phyloP scores from a whole-genome alignment of 352 stramenopile genomes.

The Phytophthora pini region DNA sequence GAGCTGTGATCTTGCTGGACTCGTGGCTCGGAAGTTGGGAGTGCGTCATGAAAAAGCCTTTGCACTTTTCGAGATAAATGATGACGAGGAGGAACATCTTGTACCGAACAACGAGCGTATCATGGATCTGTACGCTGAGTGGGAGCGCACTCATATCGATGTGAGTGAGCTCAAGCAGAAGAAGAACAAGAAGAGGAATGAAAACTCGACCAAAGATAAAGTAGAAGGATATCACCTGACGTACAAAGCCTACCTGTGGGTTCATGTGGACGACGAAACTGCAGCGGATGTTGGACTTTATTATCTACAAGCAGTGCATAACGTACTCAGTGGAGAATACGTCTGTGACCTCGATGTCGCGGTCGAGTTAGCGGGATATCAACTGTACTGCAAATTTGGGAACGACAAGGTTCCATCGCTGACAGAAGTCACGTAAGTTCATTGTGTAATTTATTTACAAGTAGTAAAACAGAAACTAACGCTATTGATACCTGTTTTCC shows the following conservation, averaged over 20 bases:
- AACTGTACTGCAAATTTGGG: conserved; percentile 64
- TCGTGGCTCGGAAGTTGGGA: conserved; percentile 45
- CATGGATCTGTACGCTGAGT: conserved; percentile 77
- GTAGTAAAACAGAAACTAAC: no score
- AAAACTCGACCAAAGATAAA: conserved; percentile 2
- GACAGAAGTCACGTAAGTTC: conserved; percentile 28
- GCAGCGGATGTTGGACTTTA: conserved; percentile 60
- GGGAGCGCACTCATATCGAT: conserved; percentile 66
- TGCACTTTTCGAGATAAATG: conserved; percentile 64
- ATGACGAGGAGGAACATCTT: conserved; percentile 56
- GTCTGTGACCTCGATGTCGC: conserved; percentile 62
- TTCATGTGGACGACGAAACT: conserved; percentile 69
- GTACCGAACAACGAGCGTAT: conserved; percentile 72
- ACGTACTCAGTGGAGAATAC: conserved; percentile 62
- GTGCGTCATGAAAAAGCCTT: conserved; percentile 61
- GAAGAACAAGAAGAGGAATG: conserved; percentile 33
- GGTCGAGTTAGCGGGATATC: conserved; percentile 66
- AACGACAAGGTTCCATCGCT: conserved; percentile 17
- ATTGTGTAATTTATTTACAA: no score
- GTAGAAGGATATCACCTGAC: conserved; percentile 46
- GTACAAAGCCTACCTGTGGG: conserved; percentile 82
- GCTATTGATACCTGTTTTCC: conserved; percentile 1
- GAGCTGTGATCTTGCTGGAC: conserved; percentile 48
- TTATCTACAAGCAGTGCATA: conserved; percentile 80
- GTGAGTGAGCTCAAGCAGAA: conserved; percentile 48